phyloP scores from a whole-genome alignment of 352 stramenopile species.

The Globisporangium solare region DNA sequence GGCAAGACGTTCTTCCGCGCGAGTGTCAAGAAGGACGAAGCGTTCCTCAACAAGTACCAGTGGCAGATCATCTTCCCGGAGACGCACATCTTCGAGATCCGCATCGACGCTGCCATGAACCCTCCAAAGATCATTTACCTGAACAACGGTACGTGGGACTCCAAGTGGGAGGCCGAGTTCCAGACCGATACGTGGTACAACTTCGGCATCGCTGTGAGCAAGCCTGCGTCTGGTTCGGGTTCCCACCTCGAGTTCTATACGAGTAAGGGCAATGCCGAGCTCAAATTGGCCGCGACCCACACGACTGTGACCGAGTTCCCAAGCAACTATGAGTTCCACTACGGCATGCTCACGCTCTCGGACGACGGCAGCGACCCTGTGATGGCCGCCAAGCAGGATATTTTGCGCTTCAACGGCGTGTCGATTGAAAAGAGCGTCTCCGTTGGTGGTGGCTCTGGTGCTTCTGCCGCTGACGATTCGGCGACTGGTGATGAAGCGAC shows the following conservation, averaged over 20 bases:
- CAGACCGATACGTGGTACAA: constrained; percentile 56
- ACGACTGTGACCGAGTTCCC: constrained; percentile 19
- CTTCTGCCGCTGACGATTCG: too few species aligned
- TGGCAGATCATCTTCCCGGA: constrained; percentile 65
- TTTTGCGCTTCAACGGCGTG: too few species aligned
- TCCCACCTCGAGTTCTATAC: constrained; percentile 41
- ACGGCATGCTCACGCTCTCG: constrained; percentile 39
- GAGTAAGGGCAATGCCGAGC: constrained; percentile 31
- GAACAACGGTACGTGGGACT: constrained; percentile 35
- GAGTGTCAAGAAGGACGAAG: constrained; percentile 43
- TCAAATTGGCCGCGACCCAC: constrained; percentile 32
- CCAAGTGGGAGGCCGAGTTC: constrained; percentile 48
- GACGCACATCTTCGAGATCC: constrained; percentile 51
- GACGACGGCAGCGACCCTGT: constrained; percentile 26
- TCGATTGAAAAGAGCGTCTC: too few species aligned
- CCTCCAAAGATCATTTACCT: constrained; percentile 48
- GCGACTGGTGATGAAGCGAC: too few species aligned
- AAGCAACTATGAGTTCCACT: constrained; percentile 24
- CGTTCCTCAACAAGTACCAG: constrained; percentile 42
- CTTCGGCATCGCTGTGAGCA: constrained; percentile 44
- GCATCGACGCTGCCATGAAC: constrained; percentile 35
- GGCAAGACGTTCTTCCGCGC: constrained; percentile 60
- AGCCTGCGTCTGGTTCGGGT: constrained; percentile 14
- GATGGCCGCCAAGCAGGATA: too few species aligned
- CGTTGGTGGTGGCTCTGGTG: too few species aligned